Percentiles rank a stretch among this genome's conserved stretches.
These are phyloP conservation scores for Claviceps sp. DNA, from an alignment of 2,329 filamentous ascomycete genomes.

Conservation along the genomic window DNA sequence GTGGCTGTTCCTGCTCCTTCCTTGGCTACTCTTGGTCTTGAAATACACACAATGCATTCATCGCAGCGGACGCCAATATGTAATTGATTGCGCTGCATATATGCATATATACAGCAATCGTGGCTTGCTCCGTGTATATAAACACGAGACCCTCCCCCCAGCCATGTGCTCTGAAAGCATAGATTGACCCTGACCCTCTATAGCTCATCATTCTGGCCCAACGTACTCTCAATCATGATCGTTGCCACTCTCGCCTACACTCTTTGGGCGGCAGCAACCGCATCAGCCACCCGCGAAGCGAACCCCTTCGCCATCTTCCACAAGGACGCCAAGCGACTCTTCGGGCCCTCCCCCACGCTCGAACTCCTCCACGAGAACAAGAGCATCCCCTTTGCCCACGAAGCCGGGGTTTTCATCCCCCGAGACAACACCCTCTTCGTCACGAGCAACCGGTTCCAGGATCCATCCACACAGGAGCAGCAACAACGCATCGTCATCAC, in stretches of 20 bases:
- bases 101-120: too few species aligned
- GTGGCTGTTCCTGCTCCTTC: too few species aligned
- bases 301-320: constrained; percentile 3
- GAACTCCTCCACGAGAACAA: constrained; percentile 24
- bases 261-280: not conserved
- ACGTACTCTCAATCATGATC: too few species aligned
- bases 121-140: too few species aligned
- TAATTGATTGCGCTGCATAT: too few species aligned
- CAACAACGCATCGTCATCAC: constrained; percentile 16
- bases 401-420: constrained; percentile 26
- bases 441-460: constrained; percentile 20
- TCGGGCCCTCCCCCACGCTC: constrained; percentile 22
- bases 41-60: too few species aligned
- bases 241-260: not conserved
- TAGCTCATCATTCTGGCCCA: too few species aligned
- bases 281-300: not conserved
- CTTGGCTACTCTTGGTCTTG: too few species aligned
- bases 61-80: too few species aligned
- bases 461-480: constrained; percentile 8
- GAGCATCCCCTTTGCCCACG: constrained; percentile 34
- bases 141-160: too few species aligned
- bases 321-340: constrained; percentile 12
- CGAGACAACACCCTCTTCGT: constrained; percentile 17
- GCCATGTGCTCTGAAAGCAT: too few species aligned
- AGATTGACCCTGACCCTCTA: too few species aligned